Conservation (phyloP, 805 yeast genomes). For the Candida railenensis region DNA sequence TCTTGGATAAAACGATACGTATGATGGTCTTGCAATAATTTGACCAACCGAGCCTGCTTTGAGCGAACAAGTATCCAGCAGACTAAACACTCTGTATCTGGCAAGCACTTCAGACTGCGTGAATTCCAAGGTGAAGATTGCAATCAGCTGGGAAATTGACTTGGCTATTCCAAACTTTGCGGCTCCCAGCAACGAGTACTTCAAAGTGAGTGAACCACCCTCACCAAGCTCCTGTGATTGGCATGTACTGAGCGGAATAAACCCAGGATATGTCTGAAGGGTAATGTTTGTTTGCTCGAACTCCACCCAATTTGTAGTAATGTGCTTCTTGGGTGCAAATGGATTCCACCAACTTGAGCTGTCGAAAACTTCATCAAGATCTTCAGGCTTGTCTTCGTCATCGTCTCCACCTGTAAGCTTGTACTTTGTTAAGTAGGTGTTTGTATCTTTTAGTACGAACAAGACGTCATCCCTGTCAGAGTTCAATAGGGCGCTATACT, state of each 20-base stretch:
- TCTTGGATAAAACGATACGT: conserved; percentile 9
- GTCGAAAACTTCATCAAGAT: neutral
- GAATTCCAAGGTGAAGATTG: neutral
- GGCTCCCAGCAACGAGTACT: neutral
- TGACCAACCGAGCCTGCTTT: conserved; percentile 18
- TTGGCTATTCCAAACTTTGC: too few species aligned
- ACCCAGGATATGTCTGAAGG: conserved; percentile 7
- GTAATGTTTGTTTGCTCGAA: conserved; percentile 5
- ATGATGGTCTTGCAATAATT: conserved; percentile 17
- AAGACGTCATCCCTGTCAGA: neutral
- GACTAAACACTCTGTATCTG: conserved; percentile 1
- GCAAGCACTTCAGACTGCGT: neutral
- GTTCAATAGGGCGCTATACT: neutral
- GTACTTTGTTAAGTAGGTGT: neutral
- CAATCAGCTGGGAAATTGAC: neutral
- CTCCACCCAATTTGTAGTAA: conserved; percentile 12
- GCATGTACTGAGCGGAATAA: conserved; percentile 15
- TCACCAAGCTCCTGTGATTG: conserved; percentile 13
- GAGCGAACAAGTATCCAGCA: conserved; percentile 14
- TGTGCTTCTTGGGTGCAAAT: neutral
- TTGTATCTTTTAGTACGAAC: neutral
- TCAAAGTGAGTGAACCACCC: conserved; percentile 13
- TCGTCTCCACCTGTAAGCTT: neutral
- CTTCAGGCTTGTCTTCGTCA: neutral
- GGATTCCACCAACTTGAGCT: conserved; percentile 1